These are phyloP conservation scores for Lodderomyces beijingensis DNA, from an alignment of 1,139 yeast genomes.

Conservation along the genomic window DNA sequence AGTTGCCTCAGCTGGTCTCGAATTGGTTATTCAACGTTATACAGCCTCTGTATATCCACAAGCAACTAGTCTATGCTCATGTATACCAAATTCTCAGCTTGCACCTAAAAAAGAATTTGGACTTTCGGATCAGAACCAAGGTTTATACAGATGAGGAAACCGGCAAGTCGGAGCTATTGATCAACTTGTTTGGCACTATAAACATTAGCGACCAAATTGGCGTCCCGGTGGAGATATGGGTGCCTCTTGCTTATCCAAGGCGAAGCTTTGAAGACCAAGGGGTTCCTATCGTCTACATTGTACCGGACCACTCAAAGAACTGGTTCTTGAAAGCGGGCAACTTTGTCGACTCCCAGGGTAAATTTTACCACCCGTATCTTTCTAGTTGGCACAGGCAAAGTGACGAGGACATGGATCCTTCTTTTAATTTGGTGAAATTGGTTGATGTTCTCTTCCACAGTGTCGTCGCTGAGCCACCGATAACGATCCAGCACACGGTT, in stretches of 20 bases:
- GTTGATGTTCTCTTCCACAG: constrained; percentile 36
- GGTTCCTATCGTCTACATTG: constrained; percentile 61
- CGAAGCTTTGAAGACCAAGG: constrained; percentile 23
- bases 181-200: constrained; percentile 61
- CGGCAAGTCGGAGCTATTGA: constrained; percentile 57
- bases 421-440: constrained; percentile 14
- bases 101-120: constrained; percentile 32
- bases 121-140: constrained; percentile 63
- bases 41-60: constrained; percentile 50
- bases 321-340: constrained; percentile 53
- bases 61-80: constrained; percentile 57
- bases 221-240: constrained; percentile 72
- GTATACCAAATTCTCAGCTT: constrained; percentile 49
- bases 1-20: constrained; percentile 32
- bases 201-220: constrained; percentile 28
- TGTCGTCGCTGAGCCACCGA: constrained; percentile 38
- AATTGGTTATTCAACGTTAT: constrained; percentile 43
- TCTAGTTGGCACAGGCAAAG: constrained; percentile 48
- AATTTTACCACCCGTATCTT: constrained; percentile 65
- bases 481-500: constrained; percentile 6
- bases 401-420: constrained; percentile 7
- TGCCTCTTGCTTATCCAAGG: constrained; percentile 67
- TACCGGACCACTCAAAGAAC: constrained; percentile 42
- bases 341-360: constrained; percentile 70
- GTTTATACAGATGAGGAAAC: constrained; percentile 53